phyloP scores from a whole-genome alignment of 768 basidiomycete genomes.

The Filobasidium floriforme region DNA sequence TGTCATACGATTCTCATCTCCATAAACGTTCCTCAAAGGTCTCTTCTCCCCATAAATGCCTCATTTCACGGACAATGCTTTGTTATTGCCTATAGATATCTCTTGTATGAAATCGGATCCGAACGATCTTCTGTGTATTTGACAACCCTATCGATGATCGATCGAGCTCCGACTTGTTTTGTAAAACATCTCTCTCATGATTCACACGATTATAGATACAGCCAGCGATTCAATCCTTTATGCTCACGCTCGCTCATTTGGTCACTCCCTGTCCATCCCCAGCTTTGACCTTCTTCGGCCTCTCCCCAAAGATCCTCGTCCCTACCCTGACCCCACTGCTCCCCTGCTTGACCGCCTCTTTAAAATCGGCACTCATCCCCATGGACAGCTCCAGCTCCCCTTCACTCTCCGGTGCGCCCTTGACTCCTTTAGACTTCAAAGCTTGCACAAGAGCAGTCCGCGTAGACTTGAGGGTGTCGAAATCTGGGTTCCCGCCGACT shows the following conservation, averaged over 20 bases:
- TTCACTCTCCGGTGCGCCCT: constrained; percentile 23
- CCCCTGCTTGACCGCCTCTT: constrained; percentile 71
- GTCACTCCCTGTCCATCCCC: constrained; percentile 11
- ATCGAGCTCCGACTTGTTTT: too few relatives aligned
- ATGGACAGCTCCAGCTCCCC: constrained; percentile 52
- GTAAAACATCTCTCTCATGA: too few relatives aligned
- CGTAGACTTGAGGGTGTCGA: constrained; percentile 60
- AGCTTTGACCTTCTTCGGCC: constrained; percentile 52
- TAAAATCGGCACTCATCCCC: constrained; percentile 97
- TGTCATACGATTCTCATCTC: neutral
- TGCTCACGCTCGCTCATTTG: neutral
- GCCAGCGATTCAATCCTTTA: neutral
- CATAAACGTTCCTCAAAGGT: too few relatives aligned
- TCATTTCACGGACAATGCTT: too few relatives aligned
- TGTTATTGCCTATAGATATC: too few relatives aligned
- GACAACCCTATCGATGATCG: too few relatives aligned
- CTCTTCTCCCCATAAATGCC: too few relatives aligned
- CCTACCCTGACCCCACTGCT: constrained; percentile 86
- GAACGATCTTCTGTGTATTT: too few relatives aligned
- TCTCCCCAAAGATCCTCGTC: constrained; percentile 74
- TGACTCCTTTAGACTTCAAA: constrained; percentile 18
- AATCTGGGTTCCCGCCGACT: constrained; percentile 59
- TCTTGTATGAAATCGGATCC: too few relatives aligned
- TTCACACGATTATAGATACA: neutral
- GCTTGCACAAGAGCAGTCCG: constrained; percentile 51